Conservation (phyloP, 352 stramenopile genomes). For the Phytophthora crassamura region DNA sequence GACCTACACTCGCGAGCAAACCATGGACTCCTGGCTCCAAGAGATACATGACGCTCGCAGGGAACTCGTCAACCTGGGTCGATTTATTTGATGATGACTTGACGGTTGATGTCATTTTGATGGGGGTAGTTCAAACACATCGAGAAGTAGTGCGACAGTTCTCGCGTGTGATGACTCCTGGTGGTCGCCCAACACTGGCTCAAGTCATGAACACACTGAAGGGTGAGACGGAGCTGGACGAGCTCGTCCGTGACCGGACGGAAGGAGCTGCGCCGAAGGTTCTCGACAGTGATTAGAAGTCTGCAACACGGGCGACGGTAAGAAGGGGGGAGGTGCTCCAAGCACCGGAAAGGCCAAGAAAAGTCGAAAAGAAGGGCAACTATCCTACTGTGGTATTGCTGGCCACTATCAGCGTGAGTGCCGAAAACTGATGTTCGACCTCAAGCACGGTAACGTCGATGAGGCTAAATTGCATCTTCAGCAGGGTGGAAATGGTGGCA, state of each 20-base stretch:
- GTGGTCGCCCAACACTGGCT: constrained; percentile 1
- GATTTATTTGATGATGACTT: constrained; percentile 8
- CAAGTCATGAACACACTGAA: constrained; percentile 12
- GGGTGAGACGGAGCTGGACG: constrained; percentile 7
- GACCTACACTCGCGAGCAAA: constrained; percentile 4
- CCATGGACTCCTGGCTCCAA: constrained; percentile 9
- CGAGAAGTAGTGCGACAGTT: background rate
- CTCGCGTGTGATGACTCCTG: background rate
- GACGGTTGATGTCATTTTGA: constrained; percentile 5
- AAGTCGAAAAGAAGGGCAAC: background rate
- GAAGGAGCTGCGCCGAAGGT: background rate
- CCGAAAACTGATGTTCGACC: background rate
- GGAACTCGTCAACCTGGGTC: background rate
- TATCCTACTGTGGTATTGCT: constrained; percentile 2
- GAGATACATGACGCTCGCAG: constrained; percentile 7
- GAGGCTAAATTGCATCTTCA: background rate
- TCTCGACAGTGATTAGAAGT: background rate
- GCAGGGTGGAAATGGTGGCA: background rate
- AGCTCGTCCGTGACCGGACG: background rate
- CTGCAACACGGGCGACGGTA: background rate
- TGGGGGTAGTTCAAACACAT: constrained; percentile 9
- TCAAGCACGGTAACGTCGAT: constrained; percentile 1
- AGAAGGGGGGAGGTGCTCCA: background rate
- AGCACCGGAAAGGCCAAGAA: background rate
- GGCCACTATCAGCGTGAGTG: background rate